These are phyloP conservation scores for Acacia concinna DNA, from an alignment of 331 rosid species.

Conservation along the genomic window DNA sequence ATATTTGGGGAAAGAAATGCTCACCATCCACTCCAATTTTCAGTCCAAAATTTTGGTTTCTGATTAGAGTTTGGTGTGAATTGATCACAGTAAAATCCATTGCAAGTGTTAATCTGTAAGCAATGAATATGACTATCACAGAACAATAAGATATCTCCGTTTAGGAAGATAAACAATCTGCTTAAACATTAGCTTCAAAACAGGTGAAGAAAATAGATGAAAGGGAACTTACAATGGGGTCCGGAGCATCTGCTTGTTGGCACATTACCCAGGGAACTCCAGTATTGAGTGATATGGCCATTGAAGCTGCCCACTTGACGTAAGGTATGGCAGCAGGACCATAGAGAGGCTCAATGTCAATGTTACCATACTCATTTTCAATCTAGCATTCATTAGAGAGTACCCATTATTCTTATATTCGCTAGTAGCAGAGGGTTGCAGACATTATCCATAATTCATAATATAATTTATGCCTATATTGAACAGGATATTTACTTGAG, in stretches of 20 bases:
- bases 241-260: slow-evolving; percentile 88
- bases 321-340: slow-evolving; percentile 76
- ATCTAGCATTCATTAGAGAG: slow-evolving; percentile 45
- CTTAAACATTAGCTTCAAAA: slow-evolving; percentile 6
- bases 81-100: slow-evolving; percentile 89
- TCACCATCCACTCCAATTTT: slow-evolving; percentile 89
- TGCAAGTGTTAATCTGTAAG: slow-evolving; percentile 88
- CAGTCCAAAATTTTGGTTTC: slow-evolving; percentile 94
- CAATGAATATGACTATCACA: slow-evolving; percentile 18
- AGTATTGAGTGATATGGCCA: slow-evolving; percentile 84
- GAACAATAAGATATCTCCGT: neutral
- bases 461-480: neutral
- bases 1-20: slow-evolving; percentile 19
- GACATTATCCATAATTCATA: neutral
- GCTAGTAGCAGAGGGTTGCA: neutral
- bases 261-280: slow-evolving; percentile 99
- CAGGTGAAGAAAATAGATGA: neutral
- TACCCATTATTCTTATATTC: slow-evolving; percentile 1
- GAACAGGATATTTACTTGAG: slow-evolving; percentile 62
- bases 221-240: slow-evolving; percentile 75
- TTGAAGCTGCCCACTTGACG: slow-evolving; percentile 83
- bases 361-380: slow-evolving; percentile 94
- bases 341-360: slow-evolving; percentile 47
- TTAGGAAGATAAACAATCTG: neutral
- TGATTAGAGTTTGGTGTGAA: slow-evolving; percentile 74